phyloP scores from a whole-genome alignment of 192 early-diverging fungal species.

The Entrophospora sp. region DNA sequence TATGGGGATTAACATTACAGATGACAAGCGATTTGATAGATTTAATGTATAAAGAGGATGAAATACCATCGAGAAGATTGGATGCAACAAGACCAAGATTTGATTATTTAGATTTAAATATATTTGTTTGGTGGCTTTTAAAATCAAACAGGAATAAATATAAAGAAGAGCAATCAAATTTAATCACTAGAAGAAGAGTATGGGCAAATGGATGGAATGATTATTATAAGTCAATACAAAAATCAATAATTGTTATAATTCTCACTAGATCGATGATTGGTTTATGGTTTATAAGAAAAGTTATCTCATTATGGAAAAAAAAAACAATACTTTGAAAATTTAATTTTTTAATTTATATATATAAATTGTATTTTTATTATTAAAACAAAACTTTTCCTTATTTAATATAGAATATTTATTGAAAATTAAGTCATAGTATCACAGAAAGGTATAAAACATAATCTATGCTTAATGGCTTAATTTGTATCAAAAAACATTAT shows the following conservation, averaged over 20 bases:
- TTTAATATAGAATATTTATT: no score
- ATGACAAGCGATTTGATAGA: conserved; percentile 40
- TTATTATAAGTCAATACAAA: conserved; percentile 6
- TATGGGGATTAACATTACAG: conserved; percentile 37
- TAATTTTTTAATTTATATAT: no score
- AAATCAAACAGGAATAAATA: background rate
- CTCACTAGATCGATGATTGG: conserved; percentile 2
- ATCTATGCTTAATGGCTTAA: no score
- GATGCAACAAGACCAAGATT: conserved; percentile 17
- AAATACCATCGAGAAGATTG: conserved; percentile 9
- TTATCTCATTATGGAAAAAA: no score
- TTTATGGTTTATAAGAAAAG: background rate
- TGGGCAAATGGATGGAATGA: conserved; percentile 17
- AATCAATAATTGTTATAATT: conserved; percentile 12
- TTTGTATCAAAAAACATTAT: no score
- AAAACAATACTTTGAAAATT: no score
- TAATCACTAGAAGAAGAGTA: conserved; percentile 2
- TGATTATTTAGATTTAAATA: conserved; percentile 20
- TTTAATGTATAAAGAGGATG: background rate
- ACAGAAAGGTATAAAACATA: no score
- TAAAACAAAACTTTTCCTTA: no score
- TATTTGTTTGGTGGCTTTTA: conserved; percentile 18
- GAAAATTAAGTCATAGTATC: no score
- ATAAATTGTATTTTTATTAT: no score
- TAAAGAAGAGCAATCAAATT: background rate